Percentiles rank a stretch among this genome's conserved stretches.
Evolutionary conservation across 495 filamentous ascomycete genomes (phyloP).

Genomic region (Immersiella caudata): DNA sequence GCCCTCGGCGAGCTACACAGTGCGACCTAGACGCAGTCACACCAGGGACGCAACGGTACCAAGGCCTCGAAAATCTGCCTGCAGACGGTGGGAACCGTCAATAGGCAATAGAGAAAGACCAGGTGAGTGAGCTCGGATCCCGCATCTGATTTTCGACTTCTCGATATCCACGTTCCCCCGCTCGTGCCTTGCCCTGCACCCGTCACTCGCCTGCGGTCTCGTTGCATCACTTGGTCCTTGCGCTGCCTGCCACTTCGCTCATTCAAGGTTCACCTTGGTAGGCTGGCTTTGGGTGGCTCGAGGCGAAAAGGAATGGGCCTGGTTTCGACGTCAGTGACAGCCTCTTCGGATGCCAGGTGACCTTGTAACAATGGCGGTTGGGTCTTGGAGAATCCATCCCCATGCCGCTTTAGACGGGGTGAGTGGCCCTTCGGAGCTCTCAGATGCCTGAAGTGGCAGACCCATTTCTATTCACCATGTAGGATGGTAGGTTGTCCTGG

Average conservation of each 20-base stretch:
- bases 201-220: neutral
- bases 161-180: neutral
- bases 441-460: no score
- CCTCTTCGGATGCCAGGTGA: no score
- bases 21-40: conserved; percentile 6
- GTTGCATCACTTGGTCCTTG: conserved; percentile 10
- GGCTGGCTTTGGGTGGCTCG: no score
- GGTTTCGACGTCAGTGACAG: no score
- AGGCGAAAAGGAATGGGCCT: no score
- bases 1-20: conserved; percentile 8
- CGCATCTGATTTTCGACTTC: conserved; percentile 2
- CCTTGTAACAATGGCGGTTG: no score
- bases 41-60: conserved; percentile 6
- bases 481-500: neutral
- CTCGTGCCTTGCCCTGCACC: conserved; percentile 3
- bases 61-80: neutral
- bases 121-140: conserved; percentile 20
- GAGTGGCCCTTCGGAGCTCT: neutral
- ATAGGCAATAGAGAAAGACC: neutral
- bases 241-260: neutral
- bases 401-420: no score
- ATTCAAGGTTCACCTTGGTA: neutral
- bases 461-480: neutral
- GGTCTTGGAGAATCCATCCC: no score
- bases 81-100: conserved; percentile 5